These are phyloP conservation scores for Schwanniomyces yamadae DNA, from an alignment of 805 yeast genomes.

Conservation along the genomic window DNA sequence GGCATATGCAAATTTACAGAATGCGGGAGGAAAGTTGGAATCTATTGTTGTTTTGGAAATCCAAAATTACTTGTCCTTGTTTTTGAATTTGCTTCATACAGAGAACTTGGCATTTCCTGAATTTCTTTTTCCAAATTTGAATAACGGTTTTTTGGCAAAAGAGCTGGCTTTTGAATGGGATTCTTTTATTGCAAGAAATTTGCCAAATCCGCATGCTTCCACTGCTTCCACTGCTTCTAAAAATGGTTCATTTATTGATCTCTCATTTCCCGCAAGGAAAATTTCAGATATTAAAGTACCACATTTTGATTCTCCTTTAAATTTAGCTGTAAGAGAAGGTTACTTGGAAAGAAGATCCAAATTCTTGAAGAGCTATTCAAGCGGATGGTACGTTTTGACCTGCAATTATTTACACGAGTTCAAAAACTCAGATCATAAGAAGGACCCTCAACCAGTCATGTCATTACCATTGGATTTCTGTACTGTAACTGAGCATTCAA, in stretches of 20 bases:
- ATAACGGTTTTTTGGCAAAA: conserved; percentile 59
- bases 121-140: conserved; percentile 59
- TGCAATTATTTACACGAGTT: conserved; percentile 89
- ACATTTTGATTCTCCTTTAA: conserved; percentile 66
- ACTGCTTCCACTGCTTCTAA: conserved; percentile 24
- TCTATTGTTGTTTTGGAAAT: conserved; percentile 83
- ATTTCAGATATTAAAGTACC: conserved; percentile 59
- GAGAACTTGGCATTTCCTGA: conserved; percentile 73
- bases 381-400: conserved; percentile 89
- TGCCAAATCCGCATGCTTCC: conserved; percentile 31
- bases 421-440: conserved; percentile 76
- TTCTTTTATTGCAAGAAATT: conserved; percentile 69
- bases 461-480: conserved; percentile 79
- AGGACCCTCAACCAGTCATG: conserved; percentile 79
- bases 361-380: conserved; percentile 84
- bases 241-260: conserved; percentile 40
- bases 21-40: conserved; percentile 82
- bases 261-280: conserved; percentile 36
- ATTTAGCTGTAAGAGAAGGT: conserved; percentile 67
- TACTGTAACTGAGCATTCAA: conserved; percentile 77
- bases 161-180: conserved; percentile 89
- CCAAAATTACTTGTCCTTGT: conserved; percentile 75
- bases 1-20: conserved; percentile 83
- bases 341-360: conserved; percentile 86
- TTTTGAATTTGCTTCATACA: conserved; percentile 67